Evolutionary conservation across 805 yeast genomes (phyloP).

Genomic region (Metschnikowia sp.): DNA sequence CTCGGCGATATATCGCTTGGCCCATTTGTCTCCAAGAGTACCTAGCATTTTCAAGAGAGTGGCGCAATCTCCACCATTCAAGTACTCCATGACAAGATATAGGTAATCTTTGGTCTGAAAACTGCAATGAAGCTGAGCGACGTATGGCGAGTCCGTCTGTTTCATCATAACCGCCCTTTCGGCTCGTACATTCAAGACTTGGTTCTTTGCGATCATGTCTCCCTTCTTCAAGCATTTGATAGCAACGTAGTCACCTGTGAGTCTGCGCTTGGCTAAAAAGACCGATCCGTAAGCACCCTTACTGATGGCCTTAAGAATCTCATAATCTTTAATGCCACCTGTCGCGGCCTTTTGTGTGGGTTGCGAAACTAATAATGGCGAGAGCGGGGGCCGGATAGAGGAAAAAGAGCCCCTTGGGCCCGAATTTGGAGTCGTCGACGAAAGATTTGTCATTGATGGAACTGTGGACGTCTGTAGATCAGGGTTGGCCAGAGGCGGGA

Average conservation of each 20-base stretch:
- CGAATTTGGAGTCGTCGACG: constrained; percentile 1
- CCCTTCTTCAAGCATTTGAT: constrained; percentile 87
- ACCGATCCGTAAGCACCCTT: constrained; percentile 98
- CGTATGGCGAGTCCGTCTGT: constrained; percentile 88
- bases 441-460: neutral
- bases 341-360: constrained; percentile 51
- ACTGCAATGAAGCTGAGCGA: constrained; percentile 82
- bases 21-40: constrained; percentile 82
- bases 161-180: constrained; percentile 98
- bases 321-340: constrained; percentile 85
- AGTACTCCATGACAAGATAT: constrained; percentile 92
- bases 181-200: constrained; percentile 88
- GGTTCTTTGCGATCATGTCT: constrained; percentile 97
- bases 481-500: constrained; percentile 7
- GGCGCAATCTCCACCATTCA: constrained; percentile 95
- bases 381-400: constrained; percentile 58
- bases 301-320: constrained; percentile 86
- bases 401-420: constrained; percentile 12
- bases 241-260: constrained; percentile 94
- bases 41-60: constrained; percentile 81
- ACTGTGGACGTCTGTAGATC: constrained; percentile 2
- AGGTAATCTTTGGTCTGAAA: constrained; percentile 86
- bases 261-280: constrained; percentile 72
- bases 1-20: constrained; percentile 81
- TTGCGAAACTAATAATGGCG: constrained; percentile 73